Conservation (phyloP, 164 flowering plant genomes). For the Vitis riparia region DNA sequence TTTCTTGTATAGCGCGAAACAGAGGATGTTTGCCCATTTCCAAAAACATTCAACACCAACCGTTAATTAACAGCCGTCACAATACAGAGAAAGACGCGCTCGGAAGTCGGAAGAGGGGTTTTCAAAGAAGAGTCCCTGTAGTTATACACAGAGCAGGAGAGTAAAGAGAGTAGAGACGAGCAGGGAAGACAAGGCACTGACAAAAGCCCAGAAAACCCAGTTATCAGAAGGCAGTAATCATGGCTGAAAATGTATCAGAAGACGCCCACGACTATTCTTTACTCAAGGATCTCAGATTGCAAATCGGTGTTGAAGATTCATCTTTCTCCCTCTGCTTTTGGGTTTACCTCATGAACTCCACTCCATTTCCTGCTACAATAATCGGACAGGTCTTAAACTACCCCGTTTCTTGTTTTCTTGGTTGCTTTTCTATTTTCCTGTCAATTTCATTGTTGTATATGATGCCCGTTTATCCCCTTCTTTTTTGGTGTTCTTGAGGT, state of each 20-base stretch:
- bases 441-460: neutral
- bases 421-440: neutral
- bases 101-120: no score
- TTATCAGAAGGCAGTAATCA: neutral
- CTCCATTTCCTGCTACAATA: constrained; percentile 40
- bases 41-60: constrained; percentile 12
- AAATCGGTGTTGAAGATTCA: constrained; percentile 32
- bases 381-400: constrained; percentile 48
- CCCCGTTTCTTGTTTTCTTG: neutral
- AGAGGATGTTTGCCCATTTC: constrained; percentile 10
- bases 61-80: constrained; percentile 26
- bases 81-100: neutral
- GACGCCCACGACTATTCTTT: constrained; percentile 30
- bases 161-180: neutral
- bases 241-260: constrained; percentile 11
- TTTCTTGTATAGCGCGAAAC: constrained; percentile 7
- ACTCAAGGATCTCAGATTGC: constrained; percentile 51
- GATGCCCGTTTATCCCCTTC: neutral
- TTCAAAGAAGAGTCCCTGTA: neutral
- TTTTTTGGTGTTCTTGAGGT: neutral
- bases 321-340: constrained; percentile 61
- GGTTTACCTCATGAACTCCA: constrained; percentile 49
- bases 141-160: neutral
- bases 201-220: neutral
- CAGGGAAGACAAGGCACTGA: neutral